A percentile compares a stretch with the other conserved stretches of the same genome.
Evolutionary conservation across 306 rosid species (phyloP).

Genomic region (Trichosanthes cucumerina): DNA sequence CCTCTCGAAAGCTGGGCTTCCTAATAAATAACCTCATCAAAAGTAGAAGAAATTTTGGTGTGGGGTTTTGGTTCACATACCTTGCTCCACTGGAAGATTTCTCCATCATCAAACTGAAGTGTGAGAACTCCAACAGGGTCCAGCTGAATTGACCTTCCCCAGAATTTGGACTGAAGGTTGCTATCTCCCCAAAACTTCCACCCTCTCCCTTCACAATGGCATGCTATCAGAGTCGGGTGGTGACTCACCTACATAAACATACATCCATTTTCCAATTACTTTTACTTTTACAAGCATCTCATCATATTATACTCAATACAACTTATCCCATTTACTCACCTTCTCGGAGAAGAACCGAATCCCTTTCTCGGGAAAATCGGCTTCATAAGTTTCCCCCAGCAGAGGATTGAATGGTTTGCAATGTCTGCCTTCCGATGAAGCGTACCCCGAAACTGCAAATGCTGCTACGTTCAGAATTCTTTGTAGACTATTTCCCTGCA

Average conservation of each 20-base stretch:
- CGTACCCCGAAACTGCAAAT: conserved; percentile 93
- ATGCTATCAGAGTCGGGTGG: conserved; percentile 95
- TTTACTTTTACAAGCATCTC: background rate
- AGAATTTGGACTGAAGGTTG: conserved; percentile 84
- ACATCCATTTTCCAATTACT: background rate
- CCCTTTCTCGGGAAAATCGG: conserved; percentile 88
- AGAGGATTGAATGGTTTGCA: conserved; percentile 97
- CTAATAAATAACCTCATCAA: background rate
- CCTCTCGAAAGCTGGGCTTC: background rate
- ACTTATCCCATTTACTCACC: conserved; percentile 35
- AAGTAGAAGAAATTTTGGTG: background rate
- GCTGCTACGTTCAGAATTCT: conserved; percentile 86
- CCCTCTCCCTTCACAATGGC: conserved; percentile 98
- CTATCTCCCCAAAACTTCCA: conserved; percentile 99
- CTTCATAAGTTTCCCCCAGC: conserved; percentile 97
- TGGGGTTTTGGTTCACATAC: conserved; percentile 21
- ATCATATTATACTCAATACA: background rate
- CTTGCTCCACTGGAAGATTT: conserved; percentile 98
- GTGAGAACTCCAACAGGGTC: conserved; percentile 87
- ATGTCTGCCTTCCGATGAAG: conserved; percentile 89
- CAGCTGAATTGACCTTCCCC: conserved; percentile 96
- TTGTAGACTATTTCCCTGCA: conserved; percentile 82
- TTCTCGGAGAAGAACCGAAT: conserved; percentile 94
- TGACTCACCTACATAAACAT: conserved; percentile 73
- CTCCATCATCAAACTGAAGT: conserved; percentile 90